Conservation (phyloP, 768 basidiomycete genomes). For the Leccinum boreale region DNA sequence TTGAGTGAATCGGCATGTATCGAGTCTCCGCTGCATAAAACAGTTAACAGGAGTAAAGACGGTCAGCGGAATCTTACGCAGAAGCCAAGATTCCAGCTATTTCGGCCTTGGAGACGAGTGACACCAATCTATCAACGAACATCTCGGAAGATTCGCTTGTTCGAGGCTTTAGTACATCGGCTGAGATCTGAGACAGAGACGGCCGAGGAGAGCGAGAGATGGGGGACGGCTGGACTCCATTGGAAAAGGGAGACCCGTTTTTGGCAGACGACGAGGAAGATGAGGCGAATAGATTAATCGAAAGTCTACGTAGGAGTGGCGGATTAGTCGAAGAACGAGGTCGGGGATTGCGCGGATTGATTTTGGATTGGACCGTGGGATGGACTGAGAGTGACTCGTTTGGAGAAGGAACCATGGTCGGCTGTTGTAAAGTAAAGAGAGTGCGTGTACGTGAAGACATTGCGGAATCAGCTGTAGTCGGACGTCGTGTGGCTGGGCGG, state of each 20-base stretch:
- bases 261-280: slow-evolving; percentile 35
- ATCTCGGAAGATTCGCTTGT: slow-evolving; percentile 65
- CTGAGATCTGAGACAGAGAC: slow-evolving; percentile 42
- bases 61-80: slow-evolving; percentile 46
- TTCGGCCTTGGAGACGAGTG: slow-evolving; percentile 71
- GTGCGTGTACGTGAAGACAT: slow-evolving; percentile 30
- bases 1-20: slow-evolving; percentile 70
- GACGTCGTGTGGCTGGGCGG: slow-evolving; percentile 29
- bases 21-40: slow-evolving; percentile 54
- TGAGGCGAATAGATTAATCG: slow-evolving; percentile 58
- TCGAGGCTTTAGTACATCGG: slow-evolving; percentile 50
- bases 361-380: slow-evolving; percentile 14
- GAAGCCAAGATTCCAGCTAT: slow-evolving; percentile 78
- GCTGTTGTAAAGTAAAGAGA: slow-evolving; percentile 27
- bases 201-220: slow-evolving; percentile 40
- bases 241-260: slow-evolving; percentile 6
- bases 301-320: slow-evolving; percentile 66
- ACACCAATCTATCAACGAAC: slow-evolving; percentile 64
- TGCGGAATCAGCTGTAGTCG: slow-evolving; percentile 42
- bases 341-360: slow-evolving; percentile 36
- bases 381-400: slow-evolving; percentile 1
- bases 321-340: slow-evolving; percentile 61
- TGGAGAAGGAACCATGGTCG: slow-evolving; percentile 12
- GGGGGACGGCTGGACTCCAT: slow-evolving; percentile 20
- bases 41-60: slow-evolving; percentile 7